Evolutionary conservation across 2,329 filamentous ascomycete genomes (phyloP).

Genomic region (Macrophomina tecta): DNA sequence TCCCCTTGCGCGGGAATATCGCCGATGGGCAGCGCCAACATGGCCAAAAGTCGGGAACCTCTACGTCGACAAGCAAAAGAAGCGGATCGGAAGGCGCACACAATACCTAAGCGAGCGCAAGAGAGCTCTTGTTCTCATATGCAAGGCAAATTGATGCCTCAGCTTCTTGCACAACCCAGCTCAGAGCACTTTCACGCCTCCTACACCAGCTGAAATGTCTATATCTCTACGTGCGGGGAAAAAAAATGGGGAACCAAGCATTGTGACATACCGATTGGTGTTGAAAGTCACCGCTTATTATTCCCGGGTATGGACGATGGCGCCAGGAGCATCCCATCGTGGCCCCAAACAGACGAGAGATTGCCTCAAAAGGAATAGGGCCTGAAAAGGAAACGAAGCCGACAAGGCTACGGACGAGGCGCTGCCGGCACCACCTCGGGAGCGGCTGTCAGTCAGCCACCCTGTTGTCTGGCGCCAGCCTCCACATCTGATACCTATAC

Average conservation of each 20-base stretch:
- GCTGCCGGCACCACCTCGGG: background rate
- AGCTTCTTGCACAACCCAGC: no score
- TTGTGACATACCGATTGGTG: background rate
- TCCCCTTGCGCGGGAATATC: no score
- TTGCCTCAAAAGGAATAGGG: conserved; percentile 10
- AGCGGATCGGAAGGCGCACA: no score
- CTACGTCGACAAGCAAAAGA: no score
- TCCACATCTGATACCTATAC: background rate
- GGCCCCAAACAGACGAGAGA: background rate
- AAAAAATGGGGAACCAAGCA: background rate
- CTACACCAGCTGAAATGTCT: background rate
- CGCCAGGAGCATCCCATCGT: background rate
- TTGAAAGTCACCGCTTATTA: background rate
- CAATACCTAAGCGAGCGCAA: no score
- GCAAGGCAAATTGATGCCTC: no score
- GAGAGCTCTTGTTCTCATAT: no score
- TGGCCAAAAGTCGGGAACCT: no score
- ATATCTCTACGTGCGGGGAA: background rate
- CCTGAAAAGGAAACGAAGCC: background rate
- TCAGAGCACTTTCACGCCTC: no score
- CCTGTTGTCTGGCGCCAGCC: background rate
- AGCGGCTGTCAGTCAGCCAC: conserved; percentile 10
- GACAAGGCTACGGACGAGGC: background rate
- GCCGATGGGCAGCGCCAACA: no score
- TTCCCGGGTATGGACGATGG: background rate